A percentile compares a stretch with the other conserved stretches of the same genome.
Evolutionary conservation across 345 rosid species (phyloP).

Genomic region (Ricinus communis): DNA sequence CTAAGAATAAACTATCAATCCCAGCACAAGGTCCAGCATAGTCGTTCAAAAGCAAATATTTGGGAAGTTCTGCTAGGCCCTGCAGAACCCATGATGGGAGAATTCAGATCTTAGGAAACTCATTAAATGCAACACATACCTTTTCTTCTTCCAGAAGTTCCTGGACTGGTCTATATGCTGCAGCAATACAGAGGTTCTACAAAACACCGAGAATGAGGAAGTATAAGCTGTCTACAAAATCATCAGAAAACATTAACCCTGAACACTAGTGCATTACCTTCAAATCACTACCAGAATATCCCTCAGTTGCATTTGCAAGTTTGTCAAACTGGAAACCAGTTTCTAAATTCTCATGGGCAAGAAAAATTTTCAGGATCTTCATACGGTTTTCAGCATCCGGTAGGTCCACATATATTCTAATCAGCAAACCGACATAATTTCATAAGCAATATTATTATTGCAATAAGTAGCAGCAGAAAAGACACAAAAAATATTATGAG

Average conservation of each 20-base stretch:
- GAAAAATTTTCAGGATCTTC: constrained; percentile 84
- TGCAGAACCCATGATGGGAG: neutral
- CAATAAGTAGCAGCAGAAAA: constrained; percentile 2
- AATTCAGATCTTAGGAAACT: neutral
- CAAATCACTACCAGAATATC: constrained; percentile 98
- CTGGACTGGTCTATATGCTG: constrained; percentile 97
- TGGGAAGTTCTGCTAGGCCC: neutral
- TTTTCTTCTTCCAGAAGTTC: constrained; percentile 83
- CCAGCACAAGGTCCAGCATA: neutral
- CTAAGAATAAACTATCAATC: neutral
- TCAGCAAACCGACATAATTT: constrained; percentile 18
- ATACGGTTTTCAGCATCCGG: constrained; percentile 87
- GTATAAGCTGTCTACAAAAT: constrained; percentile 6
- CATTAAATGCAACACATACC: constrained; percentile 35
- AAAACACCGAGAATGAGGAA: constrained; percentile 16
- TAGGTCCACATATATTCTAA: constrained; percentile 89
- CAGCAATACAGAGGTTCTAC: constrained; percentile 95
- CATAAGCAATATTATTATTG: constrained; percentile 13
- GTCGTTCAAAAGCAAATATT: neutral
- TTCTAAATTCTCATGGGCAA: constrained; percentile 65
- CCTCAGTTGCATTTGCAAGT: constrained; percentile 86
- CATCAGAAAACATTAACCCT: constrained; percentile 4
- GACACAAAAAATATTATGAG: neutral
- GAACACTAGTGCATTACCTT: constrained; percentile 52
- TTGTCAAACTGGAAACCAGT: constrained; percentile 53